Conservation (phyloP, 441 rosid genomes). For the Brassica balearica region DNA sequence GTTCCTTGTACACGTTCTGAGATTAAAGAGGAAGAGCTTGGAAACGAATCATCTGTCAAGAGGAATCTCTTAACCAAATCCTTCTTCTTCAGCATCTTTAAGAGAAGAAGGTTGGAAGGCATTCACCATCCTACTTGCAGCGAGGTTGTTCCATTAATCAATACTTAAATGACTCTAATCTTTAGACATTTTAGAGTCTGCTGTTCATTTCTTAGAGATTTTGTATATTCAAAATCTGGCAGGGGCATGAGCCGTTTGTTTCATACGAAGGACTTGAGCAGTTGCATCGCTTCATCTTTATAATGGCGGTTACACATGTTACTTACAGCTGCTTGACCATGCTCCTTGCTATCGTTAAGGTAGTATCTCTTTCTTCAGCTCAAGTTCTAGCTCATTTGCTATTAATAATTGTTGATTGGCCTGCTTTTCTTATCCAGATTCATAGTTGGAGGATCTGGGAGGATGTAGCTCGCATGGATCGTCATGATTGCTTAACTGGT, state of each 20-base stretch:
- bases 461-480: slow-evolving; percentile 75
- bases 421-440: slow-evolving; percentile 54
- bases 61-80: slow-evolving; percentile 59
- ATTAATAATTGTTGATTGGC: neutral
- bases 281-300: slow-evolving; percentile 93
- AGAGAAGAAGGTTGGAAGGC: slow-evolving; percentile 68
- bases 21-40: slow-evolving; percentile 51
- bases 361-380: slow-evolving; percentile 23
- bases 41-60: slow-evolving; percentile 50
- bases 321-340: slow-evolving; percentile 93
- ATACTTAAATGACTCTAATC: neutral
- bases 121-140: slow-evolving; percentile 59
- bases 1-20: slow-evolving; percentile 75
- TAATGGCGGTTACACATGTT: slow-evolving; percentile 93
- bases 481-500: slow-evolving; percentile 66
- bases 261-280: slow-evolving; percentile 92
- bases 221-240: slow-evolving; percentile 24
- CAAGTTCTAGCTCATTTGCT: slow-evolving; percentile 1
- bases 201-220: neutral
- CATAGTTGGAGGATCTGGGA: slow-evolving; percentile 95
- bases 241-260: slow-evolving; percentile 90
- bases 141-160: slow-evolving; percentile 48
- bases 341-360: slow-evolving; percentile 94
- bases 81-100: slow-evolving; percentile 44
- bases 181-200: slow-evolving; percentile 1